Conservation (phyloP, 495 filamentous ascomycete species). For the Ramalina intermedia region DNA sequence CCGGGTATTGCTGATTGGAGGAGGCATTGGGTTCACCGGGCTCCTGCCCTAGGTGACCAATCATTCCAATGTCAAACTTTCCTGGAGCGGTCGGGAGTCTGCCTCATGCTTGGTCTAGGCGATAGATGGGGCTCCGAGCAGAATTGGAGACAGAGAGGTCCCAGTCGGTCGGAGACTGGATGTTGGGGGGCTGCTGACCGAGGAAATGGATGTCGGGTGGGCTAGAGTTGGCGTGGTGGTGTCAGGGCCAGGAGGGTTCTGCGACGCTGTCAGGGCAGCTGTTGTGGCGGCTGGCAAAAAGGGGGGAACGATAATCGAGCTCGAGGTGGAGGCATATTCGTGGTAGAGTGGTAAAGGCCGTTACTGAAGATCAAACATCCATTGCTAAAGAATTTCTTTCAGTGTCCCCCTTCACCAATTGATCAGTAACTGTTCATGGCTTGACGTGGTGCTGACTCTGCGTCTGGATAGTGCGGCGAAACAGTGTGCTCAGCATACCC, state of each 20-base stretch:
- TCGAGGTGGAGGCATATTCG: too few species aligned
- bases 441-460: too few species aligned
- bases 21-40: constrained; percentile 45
- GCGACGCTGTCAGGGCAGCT: not conserved
- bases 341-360: too few species aligned
- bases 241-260: constrained; percentile 16
- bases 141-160: constrained; percentile 17
- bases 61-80: constrained; percentile 27
- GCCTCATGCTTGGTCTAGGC: constrained; percentile 11
- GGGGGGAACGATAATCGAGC: too few species aligned
- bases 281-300: too few species aligned
- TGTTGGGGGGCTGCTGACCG: constrained; percentile 12
- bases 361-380: too few species aligned
- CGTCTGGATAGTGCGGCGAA: too few species aligned
- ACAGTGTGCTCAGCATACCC: constrained; percentile 23
- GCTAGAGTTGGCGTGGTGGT: constrained; percentile 25
- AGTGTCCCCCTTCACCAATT: too few species aligned
- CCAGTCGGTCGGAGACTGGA: constrained; percentile 21
- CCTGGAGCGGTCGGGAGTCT: constrained; percentile 20
- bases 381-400: too few species aligned
- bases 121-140: constrained; percentile 13
- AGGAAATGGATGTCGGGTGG: constrained; percentile 19
- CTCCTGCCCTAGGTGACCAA: constrained; percentile 32
- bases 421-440: too few species aligned
- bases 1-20: constrained; percentile 40